These are phyloP conservation scores for Diaporthe vaccinii DNA, from an alignment of 2,329 filamentous ascomycete genomes.

Conservation along the genomic window DNA sequence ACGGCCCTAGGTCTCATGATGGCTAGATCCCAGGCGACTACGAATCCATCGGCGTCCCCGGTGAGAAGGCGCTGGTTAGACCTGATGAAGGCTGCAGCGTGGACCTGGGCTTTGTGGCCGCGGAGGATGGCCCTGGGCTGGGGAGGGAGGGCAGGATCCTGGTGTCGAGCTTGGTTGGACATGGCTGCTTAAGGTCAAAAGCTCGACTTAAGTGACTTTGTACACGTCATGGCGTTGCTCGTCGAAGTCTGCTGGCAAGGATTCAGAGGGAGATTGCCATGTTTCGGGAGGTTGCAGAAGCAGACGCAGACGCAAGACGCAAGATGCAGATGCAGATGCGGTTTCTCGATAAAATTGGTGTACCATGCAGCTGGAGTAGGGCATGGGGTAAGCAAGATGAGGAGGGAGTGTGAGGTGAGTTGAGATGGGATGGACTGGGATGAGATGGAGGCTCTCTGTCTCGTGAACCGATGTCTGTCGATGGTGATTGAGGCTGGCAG, in stretches of 20 bases:
- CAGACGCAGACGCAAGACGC: not conserved
- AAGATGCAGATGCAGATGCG: conserved; percentile 9
- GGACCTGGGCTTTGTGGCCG: conserved; percentile 85
- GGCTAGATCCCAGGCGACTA: conserved; percentile 87
- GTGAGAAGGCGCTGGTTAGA: conserved; percentile 83
- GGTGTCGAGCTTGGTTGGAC: conserved; percentile 42
- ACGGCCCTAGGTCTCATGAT: conserved; percentile 85
- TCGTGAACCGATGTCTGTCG: not conserved
- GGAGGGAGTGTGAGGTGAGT: not conserved
- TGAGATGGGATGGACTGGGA: not conserved
- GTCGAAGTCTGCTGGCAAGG: not conserved
- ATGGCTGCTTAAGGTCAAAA: conserved; percentile 41
- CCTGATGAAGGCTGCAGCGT: conserved; percentile 80
- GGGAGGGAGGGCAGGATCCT: conserved; percentile 45
- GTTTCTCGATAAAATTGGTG: conserved; percentile 19
- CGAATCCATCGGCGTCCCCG: conserved; percentile 90
- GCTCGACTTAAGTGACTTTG: conserved; percentile 19
- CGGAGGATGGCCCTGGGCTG: conserved; percentile 78
- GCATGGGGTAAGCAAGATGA: not conserved
- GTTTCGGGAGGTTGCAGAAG: conserved; percentile 37
- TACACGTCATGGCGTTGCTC: conserved; percentile 22
- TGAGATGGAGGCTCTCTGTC: not conserved
- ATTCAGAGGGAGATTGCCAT: conserved; percentile 38
- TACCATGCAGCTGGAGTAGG: conserved; percentile 17
- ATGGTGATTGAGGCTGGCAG: not conserved